Percentiles rank a stretch among this genome's conserved stretches.
Evolutionary conservation across 1,139 yeast genomes (phyloP).

Genomic region (Insectozyma bohioensis): DNA sequence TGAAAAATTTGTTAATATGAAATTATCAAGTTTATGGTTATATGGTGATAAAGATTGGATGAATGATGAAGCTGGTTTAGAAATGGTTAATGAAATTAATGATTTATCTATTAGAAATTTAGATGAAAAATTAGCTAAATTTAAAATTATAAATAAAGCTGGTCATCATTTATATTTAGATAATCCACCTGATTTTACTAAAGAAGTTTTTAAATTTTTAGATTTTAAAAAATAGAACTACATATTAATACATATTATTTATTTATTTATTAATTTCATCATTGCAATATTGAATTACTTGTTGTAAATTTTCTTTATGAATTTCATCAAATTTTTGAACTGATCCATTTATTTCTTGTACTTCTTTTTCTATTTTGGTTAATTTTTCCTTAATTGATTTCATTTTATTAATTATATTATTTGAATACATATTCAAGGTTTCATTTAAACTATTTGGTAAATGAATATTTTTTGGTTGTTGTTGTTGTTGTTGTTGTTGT

Average conservation of each 20-base stretch:
- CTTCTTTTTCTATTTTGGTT: no score
- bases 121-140: slow-evolving; percentile 27
- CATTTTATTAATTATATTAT: slow-evolving; percentile 16
- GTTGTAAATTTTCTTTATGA: slow-evolving; percentile 10
- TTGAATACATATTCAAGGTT: slow-evolving; percentile 12
- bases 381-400: slow-evolving; percentile 18
- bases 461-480: no score
- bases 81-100: slow-evolving; percentile 41
- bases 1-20: slow-evolving; percentile 31
- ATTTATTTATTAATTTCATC: slow-evolving; percentile 11
- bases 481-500: no score
- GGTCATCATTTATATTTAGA: slow-evolving; percentile 84
- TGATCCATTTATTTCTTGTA: slow-evolving; percentile 16
- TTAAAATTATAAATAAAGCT: slow-evolving; percentile 50
- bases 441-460: no score
- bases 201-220: slow-evolving; percentile 41
- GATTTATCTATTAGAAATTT: slow-evolving; percentile 21
- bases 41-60: slow-evolving; percentile 52
- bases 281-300: slow-evolving; percentile 11
- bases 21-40: slow-evolving; percentile 46
- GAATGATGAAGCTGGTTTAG: slow-evolving; percentile 45
- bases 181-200: slow-evolving; percentile 47
- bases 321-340: slow-evolving; percentile 11
- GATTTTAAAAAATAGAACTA: slow-evolving; percentile 4
- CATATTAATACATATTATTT: not conserved